Evolutionary conservation across 2,329 filamentous ascomycete species (phyloP).

Genomic region (Echinosphaeria canescens): DNA sequence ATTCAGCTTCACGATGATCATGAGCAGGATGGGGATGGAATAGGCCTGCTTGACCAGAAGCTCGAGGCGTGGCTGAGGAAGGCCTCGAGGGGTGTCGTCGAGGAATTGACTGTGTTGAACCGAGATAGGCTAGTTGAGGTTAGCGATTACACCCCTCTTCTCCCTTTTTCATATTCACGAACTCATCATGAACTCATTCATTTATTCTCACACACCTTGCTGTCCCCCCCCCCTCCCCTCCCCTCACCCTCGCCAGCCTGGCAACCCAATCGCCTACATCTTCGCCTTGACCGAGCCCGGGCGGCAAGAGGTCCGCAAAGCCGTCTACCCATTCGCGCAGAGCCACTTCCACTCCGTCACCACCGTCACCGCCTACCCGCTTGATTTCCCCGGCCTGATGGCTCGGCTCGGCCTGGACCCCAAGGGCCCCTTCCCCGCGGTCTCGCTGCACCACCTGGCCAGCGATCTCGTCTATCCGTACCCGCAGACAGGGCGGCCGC

Average conservation of each 20-base stretch:
- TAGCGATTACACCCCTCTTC: no score
- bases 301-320: constrained; percentile 9
- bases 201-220: not conserved
- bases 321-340: constrained; percentile 10
- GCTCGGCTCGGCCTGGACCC: constrained; percentile 10
- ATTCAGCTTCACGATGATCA: no score
- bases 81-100: constrained; percentile 10
- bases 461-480: constrained; percentile 13
- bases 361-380: constrained; percentile 12
- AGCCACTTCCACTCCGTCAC: constrained; percentile 13
- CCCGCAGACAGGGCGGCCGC: constrained; percentile 9
- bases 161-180: not conserved
- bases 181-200: not conserved
- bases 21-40: no score
- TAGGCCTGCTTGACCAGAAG: no score
- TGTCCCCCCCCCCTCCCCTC: not conserved
- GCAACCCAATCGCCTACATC: constrained; percentile 15
- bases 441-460: constrained; percentile 14
- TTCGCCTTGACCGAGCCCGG: constrained; percentile 11
- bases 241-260: constrained; percentile 6
- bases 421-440: constrained; percentile 9
- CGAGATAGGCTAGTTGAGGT: constrained; percentile 13
- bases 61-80: constrained; percentile 10
- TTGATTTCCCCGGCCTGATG: constrained; percentile 13
- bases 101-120: constrained; percentile 11